Evolutionary conservation across 805 yeast genomes (phyloP), one percentile per base, ranked within the genome.

Genomic region (Barnettozyma salicaria): DNA sequence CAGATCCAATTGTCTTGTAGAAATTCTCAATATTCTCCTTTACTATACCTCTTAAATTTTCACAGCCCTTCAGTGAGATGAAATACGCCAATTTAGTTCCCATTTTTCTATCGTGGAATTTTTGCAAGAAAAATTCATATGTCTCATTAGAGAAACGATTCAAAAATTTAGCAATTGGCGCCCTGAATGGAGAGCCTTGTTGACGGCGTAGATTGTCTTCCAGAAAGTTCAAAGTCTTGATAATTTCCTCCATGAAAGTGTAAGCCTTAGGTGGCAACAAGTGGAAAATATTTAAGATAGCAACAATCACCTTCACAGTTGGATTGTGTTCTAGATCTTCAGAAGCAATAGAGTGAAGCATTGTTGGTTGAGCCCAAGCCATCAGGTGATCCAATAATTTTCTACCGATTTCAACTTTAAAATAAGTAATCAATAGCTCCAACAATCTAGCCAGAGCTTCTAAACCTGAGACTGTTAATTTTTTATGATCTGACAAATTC

Each of bases 331-430:
- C 81, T 39, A 94, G 70, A 41, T 84, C 95, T 47, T 80, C 86
- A 5, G 80, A 79, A 1, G 96, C 80, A 29, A 85, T 73, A 44
- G 78, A 76, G 39, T 87, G 78, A 27, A 94, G 59, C 1, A 84
- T 74, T 20, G 75, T 74, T 3, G 92, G 86, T 50, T 85, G 89
- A 1, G 97, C 95, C 95, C 96, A 89, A 0, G 97, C 96, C 74
- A 80, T 82, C 46, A 92, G 67, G 60, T 92, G 98, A 54, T 92
- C 97, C 22, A 94, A 69, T 35, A 92, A 63, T 52, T 92, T 92
- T 34, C 88, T 74, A 22, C 99, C 99, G 47, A 92, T 90, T 58
- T 92, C 99, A 14, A 94, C 97, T 56, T 94, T 83, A 68, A 92
- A 92, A 53, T 92, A 90, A 4, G 94, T 86, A 24, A 90, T 88